Conservation (phyloP, 345 rosid genomes). For the Eucalyptus camaldulensis region DNA sequence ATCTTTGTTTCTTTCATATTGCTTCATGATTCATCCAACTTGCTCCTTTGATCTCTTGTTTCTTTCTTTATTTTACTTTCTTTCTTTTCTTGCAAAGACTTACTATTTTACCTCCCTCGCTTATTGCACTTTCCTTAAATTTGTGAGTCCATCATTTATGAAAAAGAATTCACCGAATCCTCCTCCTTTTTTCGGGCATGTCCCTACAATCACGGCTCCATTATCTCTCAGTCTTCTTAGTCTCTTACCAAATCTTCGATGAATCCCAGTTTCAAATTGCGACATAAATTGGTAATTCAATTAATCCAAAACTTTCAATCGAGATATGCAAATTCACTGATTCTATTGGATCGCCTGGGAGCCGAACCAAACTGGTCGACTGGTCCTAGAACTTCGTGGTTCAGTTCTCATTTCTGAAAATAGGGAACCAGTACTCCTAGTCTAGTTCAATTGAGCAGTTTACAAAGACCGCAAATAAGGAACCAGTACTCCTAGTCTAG, state of each 20-base stretch:
- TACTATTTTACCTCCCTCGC: not conserved
- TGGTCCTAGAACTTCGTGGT: too few species aligned
- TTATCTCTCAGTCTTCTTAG: not conserved
- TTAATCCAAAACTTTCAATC: not conserved
- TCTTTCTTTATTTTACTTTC: not conserved
- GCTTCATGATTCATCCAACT: too few species aligned
- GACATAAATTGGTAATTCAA: not conserved
- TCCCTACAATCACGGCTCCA: not conserved
- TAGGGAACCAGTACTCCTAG: not conserved
- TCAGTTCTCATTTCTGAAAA: fast-evolving
- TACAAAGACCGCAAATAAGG: not conserved
- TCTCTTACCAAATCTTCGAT: not conserved
- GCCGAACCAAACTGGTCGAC: fast-evolving
- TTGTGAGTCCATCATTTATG: not conserved
- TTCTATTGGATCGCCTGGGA: not conserved
- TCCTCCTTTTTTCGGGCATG: not conserved
- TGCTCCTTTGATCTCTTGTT: too few species aligned
- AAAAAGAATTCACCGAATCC: not conserved
- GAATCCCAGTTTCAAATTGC: not conserved
- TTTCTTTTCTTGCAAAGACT: not conserved
- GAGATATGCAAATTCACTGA: not conserved
- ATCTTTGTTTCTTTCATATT: too few species aligned
- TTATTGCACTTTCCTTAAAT: not conserved
- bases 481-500: not conserved
- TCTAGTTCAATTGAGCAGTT: fast-evolving